Conservation (phyloP, 768 basidiomycete species). For the Serendipita sp. region DNA sequence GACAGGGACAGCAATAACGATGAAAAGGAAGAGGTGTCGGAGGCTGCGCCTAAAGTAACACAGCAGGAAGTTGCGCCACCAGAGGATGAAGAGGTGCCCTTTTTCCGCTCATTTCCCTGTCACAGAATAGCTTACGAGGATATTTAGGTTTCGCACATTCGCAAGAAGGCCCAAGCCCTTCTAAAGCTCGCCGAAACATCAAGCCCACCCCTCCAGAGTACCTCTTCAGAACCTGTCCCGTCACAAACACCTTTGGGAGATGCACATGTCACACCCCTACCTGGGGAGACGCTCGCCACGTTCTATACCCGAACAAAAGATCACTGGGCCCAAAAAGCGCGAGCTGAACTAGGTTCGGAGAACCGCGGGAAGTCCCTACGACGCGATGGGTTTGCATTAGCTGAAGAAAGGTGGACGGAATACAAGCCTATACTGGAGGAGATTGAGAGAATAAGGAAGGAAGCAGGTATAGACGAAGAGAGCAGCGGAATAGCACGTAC, state of each 20-base stretch:
- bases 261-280: constrained; percentile 57
- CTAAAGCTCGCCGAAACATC: constrained; percentile 1
- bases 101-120: neutral
- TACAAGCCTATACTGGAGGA: constrained; percentile 75
- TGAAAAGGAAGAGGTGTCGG: constrained; percentile 18
- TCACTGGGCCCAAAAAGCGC: constrained; percentile 66
- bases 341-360: constrained; percentile 29
- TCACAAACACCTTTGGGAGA: constrained; percentile 34
- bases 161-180: neutral
- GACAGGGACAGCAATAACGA: constrained; percentile 19
- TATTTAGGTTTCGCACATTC: neutral
- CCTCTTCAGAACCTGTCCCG: neutral
- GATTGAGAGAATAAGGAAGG: constrained; percentile 65
- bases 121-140: neutral
- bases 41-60: constrained; percentile 16
- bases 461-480: constrained; percentile 72
- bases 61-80: constrained; percentile 13
- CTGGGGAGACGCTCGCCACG: constrained; percentile 66
- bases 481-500: constrained; percentile 47
- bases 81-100: constrained; percentile 6
- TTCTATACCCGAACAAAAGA: constrained; percentile 75
- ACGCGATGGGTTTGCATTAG: constrained; percentile 60
- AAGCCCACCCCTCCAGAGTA: neutral
- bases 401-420: constrained; percentile 53
- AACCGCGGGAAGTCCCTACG: constrained; percentile 65